Base-by-base conservation (phyloP, 2,329 filamentous ascomycete genomes). In the Boeremia exigua region DNA sequence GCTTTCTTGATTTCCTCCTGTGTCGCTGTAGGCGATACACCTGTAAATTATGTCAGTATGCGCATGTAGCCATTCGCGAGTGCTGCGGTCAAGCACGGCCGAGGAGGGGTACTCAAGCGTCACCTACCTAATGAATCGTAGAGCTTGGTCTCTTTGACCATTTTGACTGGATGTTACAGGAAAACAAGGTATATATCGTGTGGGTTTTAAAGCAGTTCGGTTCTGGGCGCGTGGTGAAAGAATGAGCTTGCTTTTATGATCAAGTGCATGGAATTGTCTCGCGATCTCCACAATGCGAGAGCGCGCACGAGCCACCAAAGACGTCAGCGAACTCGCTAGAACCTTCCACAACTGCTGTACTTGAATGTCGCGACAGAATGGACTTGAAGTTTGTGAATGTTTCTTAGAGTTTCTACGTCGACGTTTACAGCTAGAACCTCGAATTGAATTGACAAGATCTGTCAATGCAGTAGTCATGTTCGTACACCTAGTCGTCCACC, bases 1-100 rank as follows among this genome's bases (percentile, higher is more conserved):
- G 88, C 95, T 76, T 98, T 99, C 77, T 97, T 98, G 75, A 99
- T 96, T 63, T 98, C 94, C 73, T 97, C 94, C 78, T 96, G 91
- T 23, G 87, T 84, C 23, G 93, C 92, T 58, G 87, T 85, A 33
- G 94, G 86, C 75, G 91, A 89, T 78, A 97, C 81, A 74, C 84
- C 76, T 78, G 48, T 25, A 29, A 8, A 7, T 6, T 11, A 27
- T 45, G 63, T 74, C 48, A 73, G 70, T 53, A 63, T 12, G 6
- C 34, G 23, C 38, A 56, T 55, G 51, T 54, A 36, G 30, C 37
- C 54, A 55, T 15, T 54, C 57, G 56, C 55, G 46, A 54, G 48
- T 45, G 45, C 25, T 33, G 40, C 42, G 25, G 52, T 45, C 37
- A 36, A 48, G 42, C 58, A 54, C 30, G 54, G 50, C 51, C 40